These are phyloP conservation scores for Crithidia expoeki DNA, from an alignment of 208 protist genomes.

Conservation along the genomic window DNA sequence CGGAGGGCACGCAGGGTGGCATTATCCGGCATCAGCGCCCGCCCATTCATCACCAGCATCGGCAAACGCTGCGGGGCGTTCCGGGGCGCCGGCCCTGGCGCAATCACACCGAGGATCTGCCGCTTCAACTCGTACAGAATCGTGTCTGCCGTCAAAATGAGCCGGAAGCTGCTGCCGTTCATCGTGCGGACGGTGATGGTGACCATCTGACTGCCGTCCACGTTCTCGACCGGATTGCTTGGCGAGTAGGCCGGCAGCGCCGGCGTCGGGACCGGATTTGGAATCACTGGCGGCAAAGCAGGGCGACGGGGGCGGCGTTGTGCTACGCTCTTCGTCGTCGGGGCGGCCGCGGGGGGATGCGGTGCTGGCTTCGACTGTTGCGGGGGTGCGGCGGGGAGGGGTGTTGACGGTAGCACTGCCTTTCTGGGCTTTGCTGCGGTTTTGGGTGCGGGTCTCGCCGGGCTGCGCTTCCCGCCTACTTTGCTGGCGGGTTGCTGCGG, in stretches of 20 bases:
- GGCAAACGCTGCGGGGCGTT: constrained; percentile 17
- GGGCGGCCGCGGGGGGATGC: neutral
- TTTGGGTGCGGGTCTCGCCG: neutral
- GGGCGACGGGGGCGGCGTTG: neutral
- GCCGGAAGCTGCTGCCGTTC: constrained; percentile 32
- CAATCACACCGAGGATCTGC: constrained; percentile 27
- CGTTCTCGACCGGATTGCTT: neutral
- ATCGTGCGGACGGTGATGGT: constrained; percentile 33
- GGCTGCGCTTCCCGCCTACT: too few species aligned
- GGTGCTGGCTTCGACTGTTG: neutral
- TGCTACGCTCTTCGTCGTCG: neutral
- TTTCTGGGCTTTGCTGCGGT: neutral
- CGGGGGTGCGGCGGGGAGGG: neutral
- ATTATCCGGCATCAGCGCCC: constrained; percentile 24
- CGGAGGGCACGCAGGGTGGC: constrained; percentile 16
- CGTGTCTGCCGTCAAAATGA: constrained; percentile 8
- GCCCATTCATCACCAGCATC: constrained; percentile 39
- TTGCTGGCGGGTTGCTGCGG: neutral
- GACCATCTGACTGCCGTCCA: constrained; percentile 4
- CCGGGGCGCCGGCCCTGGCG: constrained; percentile 8
- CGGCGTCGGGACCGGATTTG: constrained; percentile 33
- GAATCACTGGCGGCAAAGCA: constrained; percentile 24
- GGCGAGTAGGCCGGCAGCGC: constrained; percentile 9
- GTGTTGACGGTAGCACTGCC: neutral
- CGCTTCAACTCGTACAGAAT: constrained; percentile 30